A percentile compares a stretch with the other conserved stretches of the same genome.
Conservation (phyloP, 768 basidiomycete species). For the Phaffia australis region DNA sequence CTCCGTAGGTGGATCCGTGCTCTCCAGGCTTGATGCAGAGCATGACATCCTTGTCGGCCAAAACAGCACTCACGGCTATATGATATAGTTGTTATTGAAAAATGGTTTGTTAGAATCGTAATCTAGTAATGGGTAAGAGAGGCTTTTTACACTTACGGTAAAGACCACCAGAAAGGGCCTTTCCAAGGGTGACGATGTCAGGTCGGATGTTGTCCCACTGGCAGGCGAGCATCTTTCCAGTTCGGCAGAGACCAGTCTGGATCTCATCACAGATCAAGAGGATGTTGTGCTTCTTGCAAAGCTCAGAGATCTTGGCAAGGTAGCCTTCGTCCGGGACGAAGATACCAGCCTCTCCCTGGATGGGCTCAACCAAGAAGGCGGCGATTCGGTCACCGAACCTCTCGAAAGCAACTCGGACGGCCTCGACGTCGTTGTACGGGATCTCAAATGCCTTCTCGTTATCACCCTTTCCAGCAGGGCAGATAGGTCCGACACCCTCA, state of each 20-base stretch:
- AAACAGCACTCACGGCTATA: slow-evolving; percentile 72
- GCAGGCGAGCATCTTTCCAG: slow-evolving; percentile 74
- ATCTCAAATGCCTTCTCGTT: slow-evolving; percentile 44
- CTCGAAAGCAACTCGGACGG: slow-evolving; percentile 70
- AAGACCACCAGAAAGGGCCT: slow-evolving; percentile 83
- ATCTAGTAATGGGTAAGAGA: no score
- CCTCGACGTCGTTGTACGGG: slow-evolving; percentile 70
- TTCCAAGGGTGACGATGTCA: slow-evolving; percentile 85
- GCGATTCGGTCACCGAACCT: slow-evolving; percentile 71
- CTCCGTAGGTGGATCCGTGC: slow-evolving; percentile 92
- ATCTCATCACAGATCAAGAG: slow-evolving; percentile 98
- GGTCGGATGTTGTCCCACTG: slow-evolving; percentile 81
- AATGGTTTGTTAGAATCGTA: no score
- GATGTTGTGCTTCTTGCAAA: slow-evolving; percentile 87
- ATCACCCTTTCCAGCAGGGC: slow-evolving; percentile 45
- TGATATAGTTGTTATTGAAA: slow-evolving; percentile 48
- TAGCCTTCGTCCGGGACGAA: slow-evolving; percentile 85
- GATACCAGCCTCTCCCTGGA: slow-evolving; percentile 98
- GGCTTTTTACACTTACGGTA: slow-evolving; percentile 44
- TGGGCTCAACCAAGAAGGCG: slow-evolving; percentile 92
- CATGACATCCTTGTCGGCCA: slow-evolving; percentile 86
- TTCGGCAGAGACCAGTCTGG: slow-evolving; percentile 87
- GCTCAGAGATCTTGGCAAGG: slow-evolving; percentile 57
- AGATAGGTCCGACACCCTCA: slow-evolving; percentile 68
- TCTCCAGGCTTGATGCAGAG: slow-evolving; percentile 87